phyloP scores from a whole-genome alignment of 805 yeast species.

The Brettanomyces custersianus region DNA sequence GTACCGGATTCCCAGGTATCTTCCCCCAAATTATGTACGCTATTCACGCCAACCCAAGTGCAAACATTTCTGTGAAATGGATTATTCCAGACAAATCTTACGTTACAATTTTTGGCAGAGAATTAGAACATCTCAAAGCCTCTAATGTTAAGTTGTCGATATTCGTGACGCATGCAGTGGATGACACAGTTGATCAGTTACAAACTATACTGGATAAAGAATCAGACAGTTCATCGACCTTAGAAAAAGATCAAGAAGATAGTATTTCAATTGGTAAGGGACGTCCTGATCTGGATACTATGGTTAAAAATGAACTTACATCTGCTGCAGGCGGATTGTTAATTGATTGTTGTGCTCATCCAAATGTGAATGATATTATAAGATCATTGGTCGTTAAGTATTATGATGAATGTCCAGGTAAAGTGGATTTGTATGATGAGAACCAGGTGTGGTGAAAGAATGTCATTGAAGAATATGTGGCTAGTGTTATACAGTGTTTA shows the following conservation, averaged over 20 bases:
- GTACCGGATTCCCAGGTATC: conserved; percentile 64
- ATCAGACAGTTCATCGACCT: too few relatives aligned
- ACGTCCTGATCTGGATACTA: conserved; percentile 30
- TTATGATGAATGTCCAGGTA: conserved; percentile 7
- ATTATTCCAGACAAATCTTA: conserved; percentile 44
- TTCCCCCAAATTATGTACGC: conserved; percentile 31
- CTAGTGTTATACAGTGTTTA: too few relatives aligned
- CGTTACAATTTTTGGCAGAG: conserved; percentile 42
- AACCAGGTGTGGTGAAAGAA: conserved; percentile 26
- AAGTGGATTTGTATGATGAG: conserved; percentile 27
- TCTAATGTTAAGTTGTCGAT: too few relatives aligned
- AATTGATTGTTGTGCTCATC: conserved; percentile 42
- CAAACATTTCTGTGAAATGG: conserved; percentile 50
- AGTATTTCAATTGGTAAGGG: too few relatives aligned
- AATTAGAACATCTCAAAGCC: conserved; percentile 27
- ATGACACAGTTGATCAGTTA: too few relatives aligned
- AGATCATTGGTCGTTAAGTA: conserved; percentile 17
- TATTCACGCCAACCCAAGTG: conserved; percentile 24
- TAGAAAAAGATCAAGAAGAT: too few relatives aligned
- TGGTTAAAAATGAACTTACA: conserved; percentile 29
- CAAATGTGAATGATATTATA: conserved; percentile 28
- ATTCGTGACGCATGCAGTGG: too few relatives aligned
- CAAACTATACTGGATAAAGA: too few relatives aligned
- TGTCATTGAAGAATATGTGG: too few relatives aligned
- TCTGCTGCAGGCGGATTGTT: conserved; percentile 33